phyloP scores from a whole-genome alignment of 148 eudicot species.

The Mesembryanthemum crystallinum region DNA sequence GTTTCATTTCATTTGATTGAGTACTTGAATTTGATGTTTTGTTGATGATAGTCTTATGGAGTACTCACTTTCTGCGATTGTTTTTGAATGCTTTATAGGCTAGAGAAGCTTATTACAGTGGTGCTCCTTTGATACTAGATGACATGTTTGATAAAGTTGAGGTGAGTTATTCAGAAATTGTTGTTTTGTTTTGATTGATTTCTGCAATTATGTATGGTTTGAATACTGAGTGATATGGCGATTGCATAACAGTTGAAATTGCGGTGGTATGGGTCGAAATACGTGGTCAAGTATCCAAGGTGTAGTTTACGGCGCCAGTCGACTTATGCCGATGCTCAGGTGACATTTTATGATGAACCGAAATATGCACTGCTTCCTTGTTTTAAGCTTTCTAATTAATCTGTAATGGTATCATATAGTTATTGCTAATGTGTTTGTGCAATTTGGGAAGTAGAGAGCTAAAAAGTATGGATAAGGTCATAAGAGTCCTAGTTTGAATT shows the following conservation, averaged over 20 bases:
- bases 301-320: slow-evolving; percentile 87
- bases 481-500: too few relatives aligned
- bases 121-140: slow-evolving; percentile 83
- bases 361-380: not conserved
- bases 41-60: not conserved
- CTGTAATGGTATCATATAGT: not conserved
- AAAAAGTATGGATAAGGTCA: too few relatives aligned
- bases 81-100: slow-evolving; percentile 44
- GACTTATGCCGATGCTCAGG: slow-evolving; percentile 92
- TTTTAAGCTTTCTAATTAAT: not conserved
- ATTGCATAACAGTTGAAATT: slow-evolving; percentile 60
- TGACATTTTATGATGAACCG: slow-evolving; percentile 21
- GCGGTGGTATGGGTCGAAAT: slow-evolving; percentile 86
- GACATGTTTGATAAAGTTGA: slow-evolving; percentile 97
- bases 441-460: too few relatives aligned
- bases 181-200: not conserved
- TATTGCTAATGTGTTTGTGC: too few relatives aligned
- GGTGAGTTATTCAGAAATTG: slow-evolving; percentile 35
- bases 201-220: too few relatives aligned
- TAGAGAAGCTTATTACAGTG: slow-evolving; percentile 82
- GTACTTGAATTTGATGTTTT: not conserved
- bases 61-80: not conserved
- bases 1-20: not conserved
- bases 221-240: too few relatives aligned
- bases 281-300: slow-evolving; percentile 87